Evolutionary conservation across 257 asterid species (phyloP).

Genomic region (Primulina huaijiensis): DNA sequence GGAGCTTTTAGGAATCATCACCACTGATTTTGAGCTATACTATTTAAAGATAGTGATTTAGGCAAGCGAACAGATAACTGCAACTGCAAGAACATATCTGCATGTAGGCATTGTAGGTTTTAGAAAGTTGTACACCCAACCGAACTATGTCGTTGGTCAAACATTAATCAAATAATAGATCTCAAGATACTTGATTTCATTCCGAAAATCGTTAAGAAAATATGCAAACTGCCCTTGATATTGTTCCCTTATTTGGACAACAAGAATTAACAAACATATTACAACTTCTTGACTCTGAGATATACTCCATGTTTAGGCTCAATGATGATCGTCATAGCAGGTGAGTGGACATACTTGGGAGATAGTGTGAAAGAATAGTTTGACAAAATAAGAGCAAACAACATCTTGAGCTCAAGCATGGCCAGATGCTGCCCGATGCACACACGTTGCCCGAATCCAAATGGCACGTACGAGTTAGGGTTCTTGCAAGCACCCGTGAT

Average conservation of each 20-base stretch:
- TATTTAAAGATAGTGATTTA: too few relatives aligned
- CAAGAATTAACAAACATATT: neutral
- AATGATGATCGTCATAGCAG: constrained; percentile 29
- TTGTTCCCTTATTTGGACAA: neutral
- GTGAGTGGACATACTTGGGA: constrained; percentile 43
- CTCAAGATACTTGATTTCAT: too few relatives aligned
- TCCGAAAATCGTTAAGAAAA: too few relatives aligned
- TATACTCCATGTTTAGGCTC: constrained; percentile 39
- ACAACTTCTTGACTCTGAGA: constrained; percentile 31
- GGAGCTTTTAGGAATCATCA: too few relatives aligned
- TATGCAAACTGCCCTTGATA: neutral
- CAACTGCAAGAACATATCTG: too few relatives aligned
- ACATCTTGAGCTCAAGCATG: constrained; percentile 44
- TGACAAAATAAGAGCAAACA: constrained; percentile 33
- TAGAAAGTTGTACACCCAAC: too few relatives aligned
- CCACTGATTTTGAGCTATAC: too few relatives aligned
- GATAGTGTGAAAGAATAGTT: constrained; percentile 39
- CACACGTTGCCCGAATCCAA: constrained; percentile 45
- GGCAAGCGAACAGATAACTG: too few relatives aligned
- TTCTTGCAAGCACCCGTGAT: constrained; percentile 45
- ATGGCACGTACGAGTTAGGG: constrained; percentile 41
- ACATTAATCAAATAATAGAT: too few relatives aligned
- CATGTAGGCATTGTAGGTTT: too few relatives aligned
- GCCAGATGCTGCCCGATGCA: constrained; percentile 52
- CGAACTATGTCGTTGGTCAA: too few relatives aligned